Base-by-base conservation (phyloP, 2,329 filamentous ascomycete genomes). In the Coniochaeta hoffmannii region DNA sequence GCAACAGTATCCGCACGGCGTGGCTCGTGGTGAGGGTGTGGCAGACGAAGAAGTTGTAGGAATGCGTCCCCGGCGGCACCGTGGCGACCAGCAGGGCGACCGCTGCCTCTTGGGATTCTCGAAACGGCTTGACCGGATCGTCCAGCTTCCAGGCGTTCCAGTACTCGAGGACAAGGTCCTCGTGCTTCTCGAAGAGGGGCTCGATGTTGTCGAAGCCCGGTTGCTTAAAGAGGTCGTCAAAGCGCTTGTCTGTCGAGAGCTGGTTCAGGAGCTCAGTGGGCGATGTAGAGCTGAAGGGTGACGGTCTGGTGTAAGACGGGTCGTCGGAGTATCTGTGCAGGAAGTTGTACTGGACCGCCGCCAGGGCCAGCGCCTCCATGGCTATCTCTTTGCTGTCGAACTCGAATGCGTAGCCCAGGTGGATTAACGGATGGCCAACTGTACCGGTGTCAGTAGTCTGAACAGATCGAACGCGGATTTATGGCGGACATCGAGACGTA, bases 381-480 rank as follows among this genome's bases (percentile, higher is more conserved):
- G 86, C 92, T 19, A 97, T 69, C 60, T 95, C 93, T 57, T 87
- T 88, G 62, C 82, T 94, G 59, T 89, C 83, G 63, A 97, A 78
- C 73, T 99, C 93, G 66, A 88, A 93, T 10, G 91, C 94, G 67
- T 96, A 97, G n/a, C 85, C 92, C 2, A 99, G 79, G 65, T 97
- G 94, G 57, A 97, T 94, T n/a, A 97, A 76, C 1, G 93, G 89
- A 64, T 97, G 90, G 17, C 88, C 93, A 58, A 96, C 89, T 93
- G 60, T 4, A 26, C 55, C 10, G 15, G 36, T 32, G 61, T 73
- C 53, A 75, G 69, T 38, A 35, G 22, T 17, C 12, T 28, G 31
- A 32, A 36, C 31, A 35, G 17, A 34, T 51, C 19, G 12, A n/a
- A 4, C 28, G 6, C 8, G 9, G 15, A 28, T 12, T 55, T 24